Base-by-base conservation (phyloP, 495 filamentous ascomycete genomes). In the Parathielavia hyrcaniae region DNA sequence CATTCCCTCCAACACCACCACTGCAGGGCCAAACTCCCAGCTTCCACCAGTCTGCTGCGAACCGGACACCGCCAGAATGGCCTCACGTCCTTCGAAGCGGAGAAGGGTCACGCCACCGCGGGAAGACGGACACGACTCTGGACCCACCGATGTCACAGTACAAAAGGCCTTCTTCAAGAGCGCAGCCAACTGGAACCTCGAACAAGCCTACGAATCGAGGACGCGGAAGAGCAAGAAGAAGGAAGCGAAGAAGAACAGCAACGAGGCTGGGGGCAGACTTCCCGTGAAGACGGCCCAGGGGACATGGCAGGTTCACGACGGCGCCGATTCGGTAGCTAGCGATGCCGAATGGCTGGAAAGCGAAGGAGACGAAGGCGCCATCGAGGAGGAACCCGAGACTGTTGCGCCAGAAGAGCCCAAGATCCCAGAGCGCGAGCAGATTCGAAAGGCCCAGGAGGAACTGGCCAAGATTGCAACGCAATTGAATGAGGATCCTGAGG, bases 401-500 rank as follows among this genome's bases (percentile, higher is more conserved):
- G 53, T 57, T 20, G 72, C 73, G 35, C 79, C 81, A 49, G 73
- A 82, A 57, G 74, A 76, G 57, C 82, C 85, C 45, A 81, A 80
- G 64, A 76, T 90, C 30, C 81, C 90, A 4, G 74, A 84, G 60
- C 83, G 84, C 55, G 79, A 91, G 64, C 89, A 95, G 64, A 86
- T 97, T 20, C 51, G 88, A 13, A 82, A 88, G 59, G 91, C 90
- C 20, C 96, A 97, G 73, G 93, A 97, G 67, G 91, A 97, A 65
- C 70, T 98, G 30, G 92, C 93, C 13, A 84, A 83, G 63, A 80
- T 95, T 50, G 93, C 91, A 16, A 79, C 78, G 10, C 72, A 85
- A 52, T 79, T 98, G 63, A 96, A 95, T 63, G 91, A 97, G 68
- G 87, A 92, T 54, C 93, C 93, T 12, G 95, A 98, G 65, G 92